Evolutionary conservation across 148 eudicot genomes (phyloP).

Genomic region (Cornus suecica): DNA sequence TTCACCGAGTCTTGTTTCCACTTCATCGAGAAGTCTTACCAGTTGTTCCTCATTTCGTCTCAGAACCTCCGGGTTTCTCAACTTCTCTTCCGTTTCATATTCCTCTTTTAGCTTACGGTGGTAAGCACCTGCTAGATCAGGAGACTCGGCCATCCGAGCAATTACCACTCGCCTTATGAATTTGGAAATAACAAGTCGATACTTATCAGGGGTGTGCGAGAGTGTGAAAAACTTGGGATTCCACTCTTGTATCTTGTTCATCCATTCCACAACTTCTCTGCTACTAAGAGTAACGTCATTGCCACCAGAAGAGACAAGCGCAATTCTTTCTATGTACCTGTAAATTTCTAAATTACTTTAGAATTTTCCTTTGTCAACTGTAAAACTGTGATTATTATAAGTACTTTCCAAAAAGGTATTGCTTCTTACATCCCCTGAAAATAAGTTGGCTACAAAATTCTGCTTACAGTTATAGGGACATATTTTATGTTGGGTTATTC

Average conservation of each 20-base stretch:
- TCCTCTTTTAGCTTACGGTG: conserved; percentile 72
- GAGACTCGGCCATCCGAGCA: conserved; percentile 84
- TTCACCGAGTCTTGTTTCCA: conserved; percentile 51
- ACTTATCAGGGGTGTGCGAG: conserved; percentile 63
- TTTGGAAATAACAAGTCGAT: conserved; percentile 57
- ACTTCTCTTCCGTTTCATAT: conserved; percentile 71
- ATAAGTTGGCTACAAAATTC: no score
- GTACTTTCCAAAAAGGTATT: neutral
- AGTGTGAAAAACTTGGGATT: conserved; percentile 87
- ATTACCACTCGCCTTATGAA: conserved; percentile 73
- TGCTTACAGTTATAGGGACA: no score
- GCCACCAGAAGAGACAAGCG: conserved; percentile 66
- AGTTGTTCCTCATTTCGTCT: conserved; percentile 59
- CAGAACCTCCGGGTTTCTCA: conserved; percentile 53
- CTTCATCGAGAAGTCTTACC: conserved; percentile 74
- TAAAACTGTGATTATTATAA: neutral
- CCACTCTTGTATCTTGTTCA: conserved; percentile 81
- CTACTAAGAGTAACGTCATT: conserved; percentile 46
- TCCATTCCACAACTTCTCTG: conserved; percentile 66
- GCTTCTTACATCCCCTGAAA: neutral
- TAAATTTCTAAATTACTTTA: neutral
- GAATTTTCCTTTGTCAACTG: neutral
- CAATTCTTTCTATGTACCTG: conserved; percentile 91
- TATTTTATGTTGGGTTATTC: no score
- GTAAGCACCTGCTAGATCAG: conserved; percentile 78